Percentiles rank a stretch among this genome's conserved stretches.
Evolutionary conservation across 192 early-diverging fungal genomes (phyloP).

Genomic region (Coemansia sp.): DNA sequence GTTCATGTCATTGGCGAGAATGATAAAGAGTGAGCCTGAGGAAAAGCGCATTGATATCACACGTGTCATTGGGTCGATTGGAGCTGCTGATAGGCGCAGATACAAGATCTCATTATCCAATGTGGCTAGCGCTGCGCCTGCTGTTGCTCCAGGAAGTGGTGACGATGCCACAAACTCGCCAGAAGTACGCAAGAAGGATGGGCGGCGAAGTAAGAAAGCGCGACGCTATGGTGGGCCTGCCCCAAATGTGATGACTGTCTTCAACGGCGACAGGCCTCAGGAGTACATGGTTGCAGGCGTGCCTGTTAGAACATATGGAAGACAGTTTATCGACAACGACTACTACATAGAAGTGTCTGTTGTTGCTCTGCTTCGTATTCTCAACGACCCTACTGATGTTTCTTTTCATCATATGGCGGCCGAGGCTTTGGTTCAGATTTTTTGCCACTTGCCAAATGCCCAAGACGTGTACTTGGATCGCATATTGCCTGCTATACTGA

Average conservation of each 20-base stretch:
- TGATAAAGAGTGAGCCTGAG: slow-evolving; percentile 81
- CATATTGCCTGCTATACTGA: slow-evolving; percentile 84
- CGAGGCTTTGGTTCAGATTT: slow-evolving; percentile 91
- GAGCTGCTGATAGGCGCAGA: slow-evolving; percentile 88
- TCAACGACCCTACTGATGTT: slow-evolving; percentile 76
- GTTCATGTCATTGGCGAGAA: slow-evolving; percentile 70
- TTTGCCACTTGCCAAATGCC: slow-evolving; percentile 65
- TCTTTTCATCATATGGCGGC: slow-evolving; percentile 83
- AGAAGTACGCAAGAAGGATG: neutral
- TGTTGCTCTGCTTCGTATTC: slow-evolving; percentile 82
- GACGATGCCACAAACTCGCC: neutral
- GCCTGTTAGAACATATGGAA: slow-evolving; percentile 24
- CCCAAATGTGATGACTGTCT: slow-evolving; percentile 30
- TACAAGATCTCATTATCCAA: slow-evolving; percentile 9
- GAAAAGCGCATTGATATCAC: slow-evolving; percentile 80
- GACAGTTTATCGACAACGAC: slow-evolving; percentile 57
- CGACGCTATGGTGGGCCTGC: slow-evolving; percentile 8
- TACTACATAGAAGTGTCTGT: slow-evolving; percentile 93
- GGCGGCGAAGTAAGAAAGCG: neutral
- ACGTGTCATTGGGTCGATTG: slow-evolving; percentile 89
- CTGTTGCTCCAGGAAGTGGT: neutral
- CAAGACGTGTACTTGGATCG: slow-evolving; percentile 20
- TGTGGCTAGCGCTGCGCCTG: neutral
- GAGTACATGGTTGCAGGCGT: slow-evolving; percentile 31
- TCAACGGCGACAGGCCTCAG: slow-evolving; percentile 25